A percentile compares a stretch with the other conserved stretches of the same genome.
Evolutionary conservation across 2,329 filamentous ascomycete genomes (phyloP).

Genomic region (Tolypocladium inflatum): DNA sequence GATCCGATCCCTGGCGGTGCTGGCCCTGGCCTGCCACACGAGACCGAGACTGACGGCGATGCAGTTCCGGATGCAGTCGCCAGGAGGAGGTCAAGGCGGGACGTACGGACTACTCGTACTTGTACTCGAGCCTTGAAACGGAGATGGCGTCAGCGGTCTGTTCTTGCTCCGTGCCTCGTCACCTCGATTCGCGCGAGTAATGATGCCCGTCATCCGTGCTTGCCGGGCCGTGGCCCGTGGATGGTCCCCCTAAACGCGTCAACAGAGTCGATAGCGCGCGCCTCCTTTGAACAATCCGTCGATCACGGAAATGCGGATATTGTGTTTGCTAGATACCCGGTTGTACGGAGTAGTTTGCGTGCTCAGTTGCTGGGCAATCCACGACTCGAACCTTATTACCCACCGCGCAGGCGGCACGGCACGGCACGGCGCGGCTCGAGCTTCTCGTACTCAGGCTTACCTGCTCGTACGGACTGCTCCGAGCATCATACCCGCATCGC

Average conservation of each 20-base stretch:
- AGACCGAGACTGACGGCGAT: background rate
- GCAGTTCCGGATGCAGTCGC: background rate
- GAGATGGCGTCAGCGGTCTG: background rate
- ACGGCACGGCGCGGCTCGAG: background rate
- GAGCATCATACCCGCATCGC: background rate
- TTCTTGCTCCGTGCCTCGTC: background rate
- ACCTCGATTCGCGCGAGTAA: background rate
- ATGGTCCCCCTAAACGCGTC: background rate
- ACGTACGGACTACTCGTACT: no score
- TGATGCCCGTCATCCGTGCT: background rate
- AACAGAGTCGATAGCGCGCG: background rate
- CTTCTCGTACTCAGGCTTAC: background rate
- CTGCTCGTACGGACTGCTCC: no score
- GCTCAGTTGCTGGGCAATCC: background rate
- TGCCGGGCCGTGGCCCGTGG: background rate
- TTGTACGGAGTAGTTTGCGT: background rate
- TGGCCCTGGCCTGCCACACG: background rate
- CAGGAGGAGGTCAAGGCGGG: background rate
- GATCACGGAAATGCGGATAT: background rate
- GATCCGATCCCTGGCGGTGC: no score
- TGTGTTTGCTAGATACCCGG: no score
- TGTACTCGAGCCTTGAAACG: no score
- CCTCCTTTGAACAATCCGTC: background rate
- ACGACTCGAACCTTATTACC: background rate
- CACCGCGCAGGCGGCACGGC: background rate